Percentiles rank a stretch among this genome's conserved stretches.
Conservation (phyloP, 805 yeast species). For the Starmerella cellae region DNA sequence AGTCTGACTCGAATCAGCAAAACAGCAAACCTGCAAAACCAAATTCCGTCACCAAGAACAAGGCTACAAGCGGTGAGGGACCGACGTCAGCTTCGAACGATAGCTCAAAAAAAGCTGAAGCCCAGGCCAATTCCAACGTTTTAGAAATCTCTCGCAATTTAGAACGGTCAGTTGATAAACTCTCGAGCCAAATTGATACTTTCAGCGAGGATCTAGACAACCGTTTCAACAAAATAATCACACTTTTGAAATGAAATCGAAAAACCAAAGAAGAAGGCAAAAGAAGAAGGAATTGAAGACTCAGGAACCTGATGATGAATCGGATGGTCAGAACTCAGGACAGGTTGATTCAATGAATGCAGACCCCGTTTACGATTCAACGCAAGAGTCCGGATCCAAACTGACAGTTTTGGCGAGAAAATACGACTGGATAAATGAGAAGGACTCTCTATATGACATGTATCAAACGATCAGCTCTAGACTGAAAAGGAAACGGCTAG, state of each 20-base stretch:
- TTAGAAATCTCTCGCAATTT: background rate
- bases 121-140: background rate
- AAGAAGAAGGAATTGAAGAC: background rate
- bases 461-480: constrained; percentile 9
- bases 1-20: too few species aligned
- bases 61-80: too few species aligned
- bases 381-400: background rate
- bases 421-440: constrained; percentile 9
- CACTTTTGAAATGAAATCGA: constrained; percentile 1
- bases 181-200: background rate
- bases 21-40: too few species aligned
- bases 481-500: constrained; percentile 7
- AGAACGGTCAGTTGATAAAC: background rate
- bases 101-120: background rate
- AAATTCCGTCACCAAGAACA: too few species aligned
- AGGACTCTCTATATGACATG: constrained; percentile 15
- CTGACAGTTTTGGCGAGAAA: constrained; percentile 9
- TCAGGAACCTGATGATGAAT: too few species aligned
- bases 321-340: background rate
- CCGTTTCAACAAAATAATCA: background rate
- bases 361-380: too few species aligned
- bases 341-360: background rate
- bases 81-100: too few species aligned
- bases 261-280: constrained; percentile 4
- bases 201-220: background rate